Percentiles rank a stretch among this genome's conserved stretches.
These are phyloP conservation scores for Leucocoprinus sp. DNA, from an alignment of 768 basidiomycete species.

Conservation along the genomic window DNA sequence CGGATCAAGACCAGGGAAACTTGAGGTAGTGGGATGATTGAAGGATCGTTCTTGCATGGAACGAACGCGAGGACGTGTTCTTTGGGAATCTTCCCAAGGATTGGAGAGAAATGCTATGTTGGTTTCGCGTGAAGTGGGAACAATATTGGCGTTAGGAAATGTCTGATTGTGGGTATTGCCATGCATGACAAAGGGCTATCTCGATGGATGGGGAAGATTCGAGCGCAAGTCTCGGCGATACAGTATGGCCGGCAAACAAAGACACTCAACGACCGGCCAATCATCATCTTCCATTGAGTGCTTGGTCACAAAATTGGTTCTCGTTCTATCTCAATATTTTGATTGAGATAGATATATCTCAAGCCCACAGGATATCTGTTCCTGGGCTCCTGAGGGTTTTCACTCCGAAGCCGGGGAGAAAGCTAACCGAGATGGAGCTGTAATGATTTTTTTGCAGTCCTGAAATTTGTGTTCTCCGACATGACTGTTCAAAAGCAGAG, in stretches of 20 bases:
- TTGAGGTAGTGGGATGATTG: not conserved
- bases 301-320: no score
- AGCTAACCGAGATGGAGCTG: not conserved
- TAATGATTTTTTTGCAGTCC: not conserved
- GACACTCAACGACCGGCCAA: not conserved
- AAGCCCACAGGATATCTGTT: no score
- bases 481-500: not conserved
- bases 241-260: not conserved
- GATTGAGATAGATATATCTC: no score
- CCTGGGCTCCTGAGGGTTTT: no score
- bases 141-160: not conserved
- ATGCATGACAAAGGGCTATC: not conserved
- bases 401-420: no score
- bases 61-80: not conserved
- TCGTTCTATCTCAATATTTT: no score
- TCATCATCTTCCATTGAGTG: no score
- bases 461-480: not conserved
- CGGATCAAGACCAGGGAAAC: not conserved
- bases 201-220: not conserved
- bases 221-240: not conserved
- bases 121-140: not conserved
- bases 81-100: slow-evolving; percentile 5
- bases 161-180: not conserved
- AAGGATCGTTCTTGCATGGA: not conserved
- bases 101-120: not conserved